These are phyloP conservation scores for Fusarium lyarnte DNA, from an alignment of 2,329 filamentous ascomycete genomes.

Conservation along the genomic window DNA sequence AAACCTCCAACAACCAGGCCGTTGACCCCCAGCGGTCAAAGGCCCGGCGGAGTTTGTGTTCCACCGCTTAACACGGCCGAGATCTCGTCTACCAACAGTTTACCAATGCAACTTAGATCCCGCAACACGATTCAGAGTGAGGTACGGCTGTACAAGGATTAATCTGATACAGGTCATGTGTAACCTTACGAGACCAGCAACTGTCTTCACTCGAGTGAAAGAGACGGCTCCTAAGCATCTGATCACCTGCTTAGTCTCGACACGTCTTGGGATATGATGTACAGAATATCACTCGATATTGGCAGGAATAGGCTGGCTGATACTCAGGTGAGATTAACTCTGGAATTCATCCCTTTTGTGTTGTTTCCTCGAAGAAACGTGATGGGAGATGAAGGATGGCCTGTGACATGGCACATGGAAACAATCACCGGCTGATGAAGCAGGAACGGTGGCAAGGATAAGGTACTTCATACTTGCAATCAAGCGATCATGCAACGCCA, in stretches of 20 bases:
- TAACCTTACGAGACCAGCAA: not conserved
- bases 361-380: not conserved
- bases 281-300: not conserved
- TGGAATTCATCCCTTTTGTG: slow-evolving; percentile 15
- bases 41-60: slow-evolving; percentile 7
- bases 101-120: slow-evolving; percentile 16
- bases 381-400: slow-evolving; percentile 23
- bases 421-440: slow-evolving; percentile 21
- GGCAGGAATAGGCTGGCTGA: slow-evolving; percentile 14
- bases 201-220: not conserved
- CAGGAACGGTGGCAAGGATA: slow-evolving; percentile 1
- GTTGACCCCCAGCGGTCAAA: slow-evolving; percentile 22
- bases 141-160: not conserved
- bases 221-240: not conserved
- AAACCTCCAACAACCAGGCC: slow-evolving; percentile 9
- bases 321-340: slow-evolving; percentile 6
- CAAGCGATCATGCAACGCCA: slow-evolving; percentile 18
- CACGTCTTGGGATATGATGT: slow-evolving; percentile 5
- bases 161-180: not conserved
- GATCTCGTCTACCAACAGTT: slow-evolving; percentile 11
- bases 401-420: slow-evolving; percentile 17
- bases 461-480: not conserved
- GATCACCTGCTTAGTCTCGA: not conserved
- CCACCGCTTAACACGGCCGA: slow-evolving; percentile 7
- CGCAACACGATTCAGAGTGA: slow-evolving; percentile 10